Evolutionary conservation across 2,329 filamentous ascomycete species (phyloP).

Genomic region (Bipolaris victoriae): DNA sequence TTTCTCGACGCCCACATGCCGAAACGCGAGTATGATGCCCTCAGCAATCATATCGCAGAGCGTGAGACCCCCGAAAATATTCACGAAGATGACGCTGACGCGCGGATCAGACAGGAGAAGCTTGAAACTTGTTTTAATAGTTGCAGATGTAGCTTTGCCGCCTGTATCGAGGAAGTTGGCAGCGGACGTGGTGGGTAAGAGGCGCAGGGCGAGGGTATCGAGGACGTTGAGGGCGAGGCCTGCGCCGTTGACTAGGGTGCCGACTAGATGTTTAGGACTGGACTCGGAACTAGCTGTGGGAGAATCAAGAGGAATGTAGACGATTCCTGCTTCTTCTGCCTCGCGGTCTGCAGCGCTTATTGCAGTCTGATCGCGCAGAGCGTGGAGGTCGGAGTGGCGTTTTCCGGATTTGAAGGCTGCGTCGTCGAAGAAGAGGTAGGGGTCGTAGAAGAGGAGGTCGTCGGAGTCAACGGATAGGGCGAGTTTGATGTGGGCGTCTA

Average conservation of each 20-base stretch:
- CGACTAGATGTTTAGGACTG: constrained; percentile 66
- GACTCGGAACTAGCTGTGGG: constrained; percentile 13
- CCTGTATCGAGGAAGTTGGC: constrained; percentile 92
- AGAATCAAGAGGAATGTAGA: constrained; percentile 69
- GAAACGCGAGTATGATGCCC: constrained; percentile 74
- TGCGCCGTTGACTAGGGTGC: constrained; percentile 86
- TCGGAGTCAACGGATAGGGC: constrained; percentile 49
- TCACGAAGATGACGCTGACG: constrained; percentile 75
- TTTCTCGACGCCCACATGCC: constrained; percentile 65
- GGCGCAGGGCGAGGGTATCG: constrained; percentile 71
- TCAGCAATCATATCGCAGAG: constrained; percentile 82
- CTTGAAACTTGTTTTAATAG: constrained; percentile 77
- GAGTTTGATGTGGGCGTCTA: constrained; percentile 61
- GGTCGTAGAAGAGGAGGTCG: constrained; percentile 58
- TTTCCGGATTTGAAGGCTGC: constrained; percentile 67
- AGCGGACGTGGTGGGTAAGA: constrained; percentile 55
- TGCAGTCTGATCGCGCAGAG: constrained; percentile 58
- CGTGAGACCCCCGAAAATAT: constrained; percentile 74
- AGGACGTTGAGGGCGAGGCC: constrained; percentile 91
- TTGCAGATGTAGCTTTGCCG: constrained; percentile 83
- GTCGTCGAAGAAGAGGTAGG: constrained; percentile 72
- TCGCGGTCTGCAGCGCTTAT: constrained; percentile 65
- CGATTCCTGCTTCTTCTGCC: constrained; percentile 74
- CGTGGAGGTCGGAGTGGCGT: constrained; percentile 67
- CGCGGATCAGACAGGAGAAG: constrained; percentile 73